These are phyloP conservation scores for Ustilago crameri DNA, from an alignment of 1,284 basidiomycete genomes.

Conservation along the genomic window DNA sequence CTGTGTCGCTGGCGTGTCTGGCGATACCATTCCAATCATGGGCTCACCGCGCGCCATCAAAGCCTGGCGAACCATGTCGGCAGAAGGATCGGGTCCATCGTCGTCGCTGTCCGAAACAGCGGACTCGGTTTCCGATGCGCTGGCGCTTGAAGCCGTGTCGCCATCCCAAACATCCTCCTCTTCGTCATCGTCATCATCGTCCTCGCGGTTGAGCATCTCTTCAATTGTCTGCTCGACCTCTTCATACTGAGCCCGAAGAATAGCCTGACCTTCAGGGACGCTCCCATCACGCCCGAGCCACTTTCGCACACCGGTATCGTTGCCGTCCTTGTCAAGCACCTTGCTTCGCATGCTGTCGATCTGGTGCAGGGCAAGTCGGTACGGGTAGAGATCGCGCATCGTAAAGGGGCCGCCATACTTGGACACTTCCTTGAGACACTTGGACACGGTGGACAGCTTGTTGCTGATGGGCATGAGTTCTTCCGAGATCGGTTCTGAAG, in stretches of 20 bases:
- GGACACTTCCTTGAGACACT: slow-evolving; percentile 94
- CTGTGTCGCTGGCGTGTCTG: slow-evolving; percentile 27
- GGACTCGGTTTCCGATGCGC: slow-evolving; percentile 33
- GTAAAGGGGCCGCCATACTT: slow-evolving; percentile 96
- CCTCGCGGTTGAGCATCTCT: slow-evolving; percentile 67
- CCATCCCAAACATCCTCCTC: slow-evolving; percentile 54
- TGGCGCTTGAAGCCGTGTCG: slow-evolving; percentile 40
- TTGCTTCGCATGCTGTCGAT: slow-evolving; percentile 93
- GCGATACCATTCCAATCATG: slow-evolving; percentile 39
- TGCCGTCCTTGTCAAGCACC: slow-evolving; percentile 78
- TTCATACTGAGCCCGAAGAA: slow-evolving; percentile 92
- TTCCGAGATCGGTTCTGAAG: slow-evolving; percentile 98
- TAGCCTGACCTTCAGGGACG: slow-evolving; percentile 95
- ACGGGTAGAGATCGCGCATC: slow-evolving; percentile 95
- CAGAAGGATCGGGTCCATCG: slow-evolving; percentile 32
- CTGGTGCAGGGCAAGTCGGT: slow-evolving; percentile 93
- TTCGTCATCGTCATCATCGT: slow-evolving; percentile 65
- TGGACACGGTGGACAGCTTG: slow-evolving; percentile 74
- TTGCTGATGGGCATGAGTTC: slow-evolving; percentile 88
- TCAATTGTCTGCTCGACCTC: slow-evolving; percentile 96
- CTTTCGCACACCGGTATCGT: slow-evolving; percentile 57
- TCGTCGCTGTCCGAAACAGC: slow-evolving; percentile 43
- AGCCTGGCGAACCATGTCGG: slow-evolving; percentile 43
- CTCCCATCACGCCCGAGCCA: slow-evolving; percentile 74
- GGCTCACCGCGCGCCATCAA: slow-evolving; percentile 36